These are phyloP conservation scores for Articulospora tetracladia DNA, from an alignment of 495 filamentous ascomycete species.

Conservation along the genomic window DNA sequence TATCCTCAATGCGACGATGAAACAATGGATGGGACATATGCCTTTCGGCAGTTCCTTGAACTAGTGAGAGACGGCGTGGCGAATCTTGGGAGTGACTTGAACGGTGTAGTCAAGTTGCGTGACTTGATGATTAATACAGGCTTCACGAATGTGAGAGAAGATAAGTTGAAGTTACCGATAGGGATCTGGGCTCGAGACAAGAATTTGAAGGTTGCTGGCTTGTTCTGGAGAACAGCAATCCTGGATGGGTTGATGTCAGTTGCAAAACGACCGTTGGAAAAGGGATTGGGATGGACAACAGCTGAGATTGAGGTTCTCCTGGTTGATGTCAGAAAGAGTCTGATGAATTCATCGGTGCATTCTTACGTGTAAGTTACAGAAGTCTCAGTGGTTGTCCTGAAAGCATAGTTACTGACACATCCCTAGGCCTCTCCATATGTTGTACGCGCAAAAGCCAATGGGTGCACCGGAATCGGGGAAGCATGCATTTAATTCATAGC, in stretches of 20 bases:
- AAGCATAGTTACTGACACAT: neutral
- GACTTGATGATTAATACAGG: neutral
- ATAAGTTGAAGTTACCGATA: neutral
- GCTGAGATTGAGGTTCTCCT: constrained; percentile 48
- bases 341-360: constrained; percentile 46
- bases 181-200: constrained; percentile 5
- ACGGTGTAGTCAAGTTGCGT: neutral
- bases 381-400: neutral
- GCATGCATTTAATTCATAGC: neutral
- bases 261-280: constrained; percentile 34
- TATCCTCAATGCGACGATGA: constrained; percentile 38
- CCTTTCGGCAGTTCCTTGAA: neutral
- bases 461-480: neutral
- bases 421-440: neutral
- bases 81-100: neutral
- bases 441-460: neutral
- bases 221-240: constrained; percentile 19
- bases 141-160: neutral
- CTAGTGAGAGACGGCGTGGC: neutral
- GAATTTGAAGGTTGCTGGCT: constrained; percentile 1
- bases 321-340: constrained; percentile 47
- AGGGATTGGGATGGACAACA: constrained; percentile 41
- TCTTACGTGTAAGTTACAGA: constrained; percentile 27
- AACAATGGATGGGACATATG: constrained; percentile 28
- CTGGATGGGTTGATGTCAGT: constrained; percentile 33